phyloP scores from a whole-genome alignment of 208 protist species.

The Leishmania amazonensis region DNA sequence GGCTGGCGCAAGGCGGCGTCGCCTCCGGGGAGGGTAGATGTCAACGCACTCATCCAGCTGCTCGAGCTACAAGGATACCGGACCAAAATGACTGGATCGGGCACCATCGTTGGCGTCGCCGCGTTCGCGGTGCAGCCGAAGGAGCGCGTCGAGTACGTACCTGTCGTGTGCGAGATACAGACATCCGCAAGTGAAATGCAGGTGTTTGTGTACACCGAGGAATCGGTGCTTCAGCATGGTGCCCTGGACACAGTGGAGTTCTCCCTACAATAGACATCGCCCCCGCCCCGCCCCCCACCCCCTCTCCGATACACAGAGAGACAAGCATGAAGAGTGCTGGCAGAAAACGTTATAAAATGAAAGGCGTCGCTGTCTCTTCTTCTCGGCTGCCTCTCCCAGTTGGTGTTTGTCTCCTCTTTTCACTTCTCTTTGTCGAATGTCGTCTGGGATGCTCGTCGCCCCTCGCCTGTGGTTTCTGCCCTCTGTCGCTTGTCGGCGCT shows the following conservation, averaged over 20 bases:
- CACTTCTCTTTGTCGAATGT: background rate
- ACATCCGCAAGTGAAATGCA: constrained; percentile 32
- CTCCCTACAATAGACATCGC: constrained; percentile 11
- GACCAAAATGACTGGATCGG: constrained; percentile 12
- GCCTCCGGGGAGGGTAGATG: constrained; percentile 7
- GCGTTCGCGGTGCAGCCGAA: constrained; percentile 68
- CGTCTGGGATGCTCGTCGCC: background rate
- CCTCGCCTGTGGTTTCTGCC: too few species aligned
- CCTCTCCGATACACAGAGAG: background rate
- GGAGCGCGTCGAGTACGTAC: constrained; percentile 60
- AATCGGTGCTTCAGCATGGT: constrained; percentile 33
- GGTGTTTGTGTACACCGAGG: constrained; percentile 42
- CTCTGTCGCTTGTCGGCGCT: too few species aligned
- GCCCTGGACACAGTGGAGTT: constrained; percentile 36
- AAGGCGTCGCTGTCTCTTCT: background rate
- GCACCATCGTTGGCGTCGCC: constrained; percentile 47
- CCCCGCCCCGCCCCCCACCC: too few species aligned
- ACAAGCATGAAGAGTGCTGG: background rate
- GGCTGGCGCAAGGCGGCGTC: constrained; percentile 31
- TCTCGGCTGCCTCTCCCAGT: background rate
- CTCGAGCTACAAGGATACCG: constrained; percentile 28
- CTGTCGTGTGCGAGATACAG: constrained; percentile 57
- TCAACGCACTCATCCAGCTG: constrained; percentile 3
- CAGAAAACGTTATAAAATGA: background rate
- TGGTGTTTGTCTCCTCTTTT: background rate